Conservation (phyloP, 768 basidiomycete genomes). For the Cystofilobasidium ferigula region DNA sequence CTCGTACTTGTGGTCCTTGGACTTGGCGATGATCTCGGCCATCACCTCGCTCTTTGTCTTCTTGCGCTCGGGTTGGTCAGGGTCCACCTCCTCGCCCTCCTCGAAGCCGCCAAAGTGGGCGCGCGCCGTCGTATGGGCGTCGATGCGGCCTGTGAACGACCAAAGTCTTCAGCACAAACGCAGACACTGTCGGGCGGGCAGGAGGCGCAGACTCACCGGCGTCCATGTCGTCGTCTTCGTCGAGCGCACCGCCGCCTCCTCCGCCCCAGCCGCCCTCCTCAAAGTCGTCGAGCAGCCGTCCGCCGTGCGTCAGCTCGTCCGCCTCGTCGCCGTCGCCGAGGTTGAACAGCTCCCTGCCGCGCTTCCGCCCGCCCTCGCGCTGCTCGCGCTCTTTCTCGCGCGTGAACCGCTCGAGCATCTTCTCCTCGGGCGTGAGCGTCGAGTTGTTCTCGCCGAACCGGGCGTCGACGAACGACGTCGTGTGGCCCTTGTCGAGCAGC, state of each 20-base stretch:
- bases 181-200: background rate
- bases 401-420: constrained; percentile 93
- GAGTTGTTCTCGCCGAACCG: constrained; percentile 95
- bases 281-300: constrained; percentile 24
- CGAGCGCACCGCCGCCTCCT: constrained; percentile 29
- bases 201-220: background rate
- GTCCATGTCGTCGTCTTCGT: constrained; percentile 19
- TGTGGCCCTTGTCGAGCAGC: constrained; percentile 59
- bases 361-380: constrained; percentile 39
- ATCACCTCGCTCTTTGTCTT: constrained; percentile 93
- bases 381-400: constrained; percentile 58
- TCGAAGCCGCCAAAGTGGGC: constrained; percentile 83
- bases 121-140: constrained; percentile 53
- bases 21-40: constrained; percentile 94
- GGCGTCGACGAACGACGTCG: constrained; percentile 81
- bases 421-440: constrained; percentile 83
- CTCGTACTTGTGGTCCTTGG: constrained; percentile 85
- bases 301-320: constrained; percentile 29
- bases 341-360: constrained; percentile 62
- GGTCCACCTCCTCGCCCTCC: constrained; percentile 48
- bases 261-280: constrained; percentile 16
- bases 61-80: constrained; percentile 59
- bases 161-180: background rate
- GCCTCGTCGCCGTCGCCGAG: constrained; percentile 59
- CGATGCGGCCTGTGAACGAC: constrained; percentile 51